A percentile compares a stretch with the other conserved stretches of the same genome.
Evolutionary conservation across 345 rosid genomes (phyloP).

Genomic region (Gossypium ekmanianum): DNA sequence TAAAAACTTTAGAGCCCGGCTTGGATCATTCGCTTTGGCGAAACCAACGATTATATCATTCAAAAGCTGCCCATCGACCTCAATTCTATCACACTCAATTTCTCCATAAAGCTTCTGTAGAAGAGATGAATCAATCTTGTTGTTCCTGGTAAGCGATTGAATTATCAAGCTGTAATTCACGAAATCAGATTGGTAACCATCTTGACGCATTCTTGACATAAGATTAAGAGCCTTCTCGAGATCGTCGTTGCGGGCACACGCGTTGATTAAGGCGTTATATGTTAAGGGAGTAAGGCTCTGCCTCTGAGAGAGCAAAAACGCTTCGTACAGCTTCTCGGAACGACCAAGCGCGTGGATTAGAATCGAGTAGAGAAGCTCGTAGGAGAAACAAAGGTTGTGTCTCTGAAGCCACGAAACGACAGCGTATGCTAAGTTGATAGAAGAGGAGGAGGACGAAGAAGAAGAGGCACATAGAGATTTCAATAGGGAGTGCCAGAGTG

Average conservation of each 20-base stretch:
- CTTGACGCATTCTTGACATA: conserved; percentile 80
- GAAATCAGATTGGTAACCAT: conserved; percentile 83
- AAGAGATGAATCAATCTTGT: conserved; percentile 58
- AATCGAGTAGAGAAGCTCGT: conserved; percentile 87
- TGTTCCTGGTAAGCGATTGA: conserved; percentile 59
- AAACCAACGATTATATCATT: conserved; percentile 81
- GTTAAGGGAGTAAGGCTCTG: conserved; percentile 79
- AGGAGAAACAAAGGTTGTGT: conserved; percentile 92
- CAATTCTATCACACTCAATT: conserved; percentile 67
- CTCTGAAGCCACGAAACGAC: conserved; percentile 85
- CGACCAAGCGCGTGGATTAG: conserved; percentile 92
- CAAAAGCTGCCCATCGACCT: conserved; percentile 69
- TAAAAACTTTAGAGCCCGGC: conserved; percentile 59
- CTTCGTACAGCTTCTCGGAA: conserved; percentile 93
- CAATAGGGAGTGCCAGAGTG: conserved; percentile 83
- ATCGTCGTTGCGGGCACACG: conserved; percentile 83
- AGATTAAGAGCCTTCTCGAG: conserved; percentile 78
- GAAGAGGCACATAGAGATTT: conserved; percentile 60
- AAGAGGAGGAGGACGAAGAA: conserved; percentile 45
- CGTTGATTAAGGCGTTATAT: conserved; percentile 85
- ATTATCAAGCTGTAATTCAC: conserved; percentile 83
- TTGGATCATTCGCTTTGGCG: conserved; percentile 75
- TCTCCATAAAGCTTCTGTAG: conserved; percentile 65
- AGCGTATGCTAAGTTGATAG: conserved; percentile 61
- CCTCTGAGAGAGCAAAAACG: conserved; percentile 74